Conservation (phyloP, 148 eudicot species). For the Chenopodium suecicum region DNA sequence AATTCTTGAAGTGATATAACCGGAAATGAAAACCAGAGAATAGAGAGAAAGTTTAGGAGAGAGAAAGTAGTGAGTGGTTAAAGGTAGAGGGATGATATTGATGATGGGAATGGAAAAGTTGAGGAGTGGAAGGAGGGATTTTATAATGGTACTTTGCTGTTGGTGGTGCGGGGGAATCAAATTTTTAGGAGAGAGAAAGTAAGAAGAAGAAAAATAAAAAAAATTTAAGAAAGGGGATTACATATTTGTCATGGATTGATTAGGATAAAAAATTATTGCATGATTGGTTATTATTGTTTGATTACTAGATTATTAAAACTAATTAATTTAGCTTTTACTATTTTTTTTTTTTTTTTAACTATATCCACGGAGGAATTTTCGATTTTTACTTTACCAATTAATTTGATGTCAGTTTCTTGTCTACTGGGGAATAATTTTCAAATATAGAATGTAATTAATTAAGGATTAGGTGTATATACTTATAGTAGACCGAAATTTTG, state of each 20-base stretch:
- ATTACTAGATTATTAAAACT: not conserved
- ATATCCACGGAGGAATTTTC: not conserved
- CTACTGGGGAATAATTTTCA: not conserved
- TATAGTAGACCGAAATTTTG: too few relatives aligned
- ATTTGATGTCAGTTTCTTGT: conserved; percentile 6
- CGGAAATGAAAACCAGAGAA: not conserved
- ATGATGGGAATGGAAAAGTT: conserved; percentile 15
- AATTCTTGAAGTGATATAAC: not conserved
- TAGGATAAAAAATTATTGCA: conserved; percentile 7
- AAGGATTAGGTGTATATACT: too few relatives aligned
- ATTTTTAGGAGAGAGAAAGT: conserved; percentile 14
- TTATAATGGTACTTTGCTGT: conserved; percentile 30
- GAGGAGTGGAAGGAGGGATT: conserved; percentile 22
- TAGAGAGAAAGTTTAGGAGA: not conserved
- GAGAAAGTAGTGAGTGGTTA: not conserved
- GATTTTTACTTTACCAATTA: not conserved
- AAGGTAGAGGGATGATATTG: not conserved
- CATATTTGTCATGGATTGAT: conserved; percentile 54
- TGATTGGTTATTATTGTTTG: conserved; percentile 25
- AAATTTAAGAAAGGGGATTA: conserved; percentile 27
- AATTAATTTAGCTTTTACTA: too few relatives aligned
- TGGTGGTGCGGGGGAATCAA: conserved; percentile 11
- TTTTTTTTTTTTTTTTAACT: not conserved
- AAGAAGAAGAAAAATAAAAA: not conserved
- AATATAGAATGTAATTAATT: too few relatives aligned